A percentile compares a stretch with the other conserved stretches of the same genome.
These are phyloP conservation scores for Zygotorulaspora danielsina DNA, from an alignment of 805 yeast species.

Conservation along the genomic window DNA sequence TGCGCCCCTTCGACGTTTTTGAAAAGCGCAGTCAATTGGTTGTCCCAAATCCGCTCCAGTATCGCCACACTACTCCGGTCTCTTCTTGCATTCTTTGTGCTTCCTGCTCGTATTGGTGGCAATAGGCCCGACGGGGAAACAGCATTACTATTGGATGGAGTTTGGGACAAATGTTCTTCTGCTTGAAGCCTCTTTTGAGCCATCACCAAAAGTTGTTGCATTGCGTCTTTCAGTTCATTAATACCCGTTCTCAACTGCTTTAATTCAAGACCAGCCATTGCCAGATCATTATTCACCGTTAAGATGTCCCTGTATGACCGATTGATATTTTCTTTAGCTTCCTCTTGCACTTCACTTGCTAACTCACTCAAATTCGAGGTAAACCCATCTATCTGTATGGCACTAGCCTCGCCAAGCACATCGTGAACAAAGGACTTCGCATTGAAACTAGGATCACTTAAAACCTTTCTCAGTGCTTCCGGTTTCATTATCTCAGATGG, in stretches of 20 bases:
- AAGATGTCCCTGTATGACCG: conserved; percentile 60
- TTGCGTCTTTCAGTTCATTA: conserved; percentile 54
- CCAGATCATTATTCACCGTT: conserved; percentile 55
- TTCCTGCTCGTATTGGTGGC: conserved; percentile 23
- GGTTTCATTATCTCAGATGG: conserved; percentile 16
- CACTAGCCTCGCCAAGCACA: conserved; percentile 60
- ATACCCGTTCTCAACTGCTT: conserved; percentile 57
- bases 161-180: conserved; percentile 35
- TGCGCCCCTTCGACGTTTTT: conserved; percentile 90
- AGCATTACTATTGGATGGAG: conserved; percentile 7
- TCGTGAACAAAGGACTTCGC: conserved; percentile 46
- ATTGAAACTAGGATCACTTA: conserved; percentile 43
- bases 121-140: conserved; percentile 18
- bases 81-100: conserved; percentile 23
- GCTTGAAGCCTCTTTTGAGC: conserved; percentile 54
- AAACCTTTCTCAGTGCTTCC: conserved; percentile 29
- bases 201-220: conserved; percentile 54
- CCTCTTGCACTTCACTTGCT: conserved; percentile 48
- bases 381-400: conserved; percentile 67
- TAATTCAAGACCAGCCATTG: conserved; percentile 60
- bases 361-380: conserved; percentile 50
- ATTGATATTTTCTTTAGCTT: conserved; percentile 55
- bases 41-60: conserved; percentile 77
- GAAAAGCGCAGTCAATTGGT: conserved; percentile 62
- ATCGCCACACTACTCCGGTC: conserved; percentile 70